Percentiles rank a stretch among this genome's conserved stretches.
Evolutionary conservation across 1,284 basidiomycete species (phyloP).

Genomic region (Ceratobasidium papillatum): DNA sequence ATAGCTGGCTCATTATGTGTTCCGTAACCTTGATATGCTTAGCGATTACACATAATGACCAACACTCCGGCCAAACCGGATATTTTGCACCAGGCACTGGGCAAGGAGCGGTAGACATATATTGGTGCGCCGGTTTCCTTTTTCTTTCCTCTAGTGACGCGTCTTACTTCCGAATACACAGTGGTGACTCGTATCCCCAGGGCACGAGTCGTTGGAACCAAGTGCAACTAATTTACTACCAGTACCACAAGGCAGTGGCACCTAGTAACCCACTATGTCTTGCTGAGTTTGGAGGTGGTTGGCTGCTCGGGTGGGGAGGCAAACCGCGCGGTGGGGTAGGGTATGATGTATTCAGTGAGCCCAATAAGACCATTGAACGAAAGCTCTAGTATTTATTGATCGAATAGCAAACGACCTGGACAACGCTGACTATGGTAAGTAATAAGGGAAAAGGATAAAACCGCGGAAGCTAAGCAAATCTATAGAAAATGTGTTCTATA

Average conservation of each 20-base stretch:
- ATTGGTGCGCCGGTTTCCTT: slow-evolving; percentile 44
- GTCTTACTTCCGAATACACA: slow-evolving; percentile 43
- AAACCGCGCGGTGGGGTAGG: slow-evolving; percentile 57
- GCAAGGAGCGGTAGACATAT: slow-evolving; percentile 59
- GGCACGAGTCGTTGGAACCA: slow-evolving; percentile 58
- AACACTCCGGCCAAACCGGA: slow-evolving; percentile 56
- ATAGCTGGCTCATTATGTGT: slow-evolving; percentile 1
- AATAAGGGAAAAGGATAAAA: not conserved
- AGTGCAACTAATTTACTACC: slow-evolving; percentile 60
- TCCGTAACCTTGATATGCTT: not conserved
- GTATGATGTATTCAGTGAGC: slow-evolving; percentile 61
- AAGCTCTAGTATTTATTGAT: too few relatives aligned
- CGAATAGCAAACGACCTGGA: slow-evolving; percentile 55
- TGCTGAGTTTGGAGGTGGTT: slow-evolving; percentile 62
- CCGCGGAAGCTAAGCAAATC: slow-evolving; percentile 2
- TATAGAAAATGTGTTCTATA: slow-evolving; percentile 61
- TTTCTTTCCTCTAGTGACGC: not conserved
- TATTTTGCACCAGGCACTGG: slow-evolving; percentile 61
- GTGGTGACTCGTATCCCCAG: slow-evolving; percentile 63
- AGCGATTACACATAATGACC: slow-evolving; percentile 62
- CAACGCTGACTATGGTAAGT: slow-evolving; percentile 56
- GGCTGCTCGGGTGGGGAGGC: slow-evolving; percentile 58
- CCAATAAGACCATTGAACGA: too few relatives aligned
- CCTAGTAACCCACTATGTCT: slow-evolving; percentile 61
- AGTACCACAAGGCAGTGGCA: slow-evolving; percentile 56